Conservation (phyloP, 2,329 filamentous ascomycete genomes). For the Xylaria sp. region DNA sequence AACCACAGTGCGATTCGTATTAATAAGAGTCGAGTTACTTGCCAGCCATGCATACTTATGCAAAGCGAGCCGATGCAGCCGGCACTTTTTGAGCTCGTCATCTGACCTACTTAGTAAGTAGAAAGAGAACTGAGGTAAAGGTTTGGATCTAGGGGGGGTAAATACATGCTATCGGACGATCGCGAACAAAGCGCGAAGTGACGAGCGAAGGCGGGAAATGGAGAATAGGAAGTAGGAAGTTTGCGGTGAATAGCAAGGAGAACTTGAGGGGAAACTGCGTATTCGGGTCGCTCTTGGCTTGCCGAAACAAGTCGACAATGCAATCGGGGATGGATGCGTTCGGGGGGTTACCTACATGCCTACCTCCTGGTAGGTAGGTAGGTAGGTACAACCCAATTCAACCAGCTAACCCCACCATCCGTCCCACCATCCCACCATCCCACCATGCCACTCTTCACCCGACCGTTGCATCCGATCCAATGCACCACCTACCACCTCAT, state of each 20-base stretch:
- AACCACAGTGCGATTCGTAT: slow-evolving; percentile 19
- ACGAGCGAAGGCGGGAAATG: not conserved
- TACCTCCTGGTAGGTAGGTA: too few species aligned
- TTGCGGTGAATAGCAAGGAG: not conserved
- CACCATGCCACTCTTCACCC: slow-evolving; percentile 1
- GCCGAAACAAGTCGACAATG: slow-evolving; percentile 3
- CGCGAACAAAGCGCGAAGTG: not conserved
- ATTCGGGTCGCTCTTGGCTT: not conserved
- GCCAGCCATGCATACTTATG: slow-evolving; percentile 3
- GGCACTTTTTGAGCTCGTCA: not conserved
- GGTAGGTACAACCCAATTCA: not conserved
- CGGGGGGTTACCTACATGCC: slow-evolving; percentile 11
- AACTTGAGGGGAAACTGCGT: too few species aligned
- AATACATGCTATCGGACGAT: not conserved
- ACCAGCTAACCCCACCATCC: slow-evolving; percentile 21
- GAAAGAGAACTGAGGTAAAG: not conserved
- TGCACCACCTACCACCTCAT: slow-evolving; percentile 2
- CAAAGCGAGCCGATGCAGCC: slow-evolving; percentile 7
- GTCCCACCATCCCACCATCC: slow-evolving; percentile 28
- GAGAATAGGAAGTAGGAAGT: not conserved
- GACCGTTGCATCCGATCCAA: slow-evolving; percentile 6
- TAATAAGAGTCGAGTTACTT: slow-evolving; percentile 30
- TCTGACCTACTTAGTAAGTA: not conserved
- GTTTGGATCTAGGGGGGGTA: not conserved
- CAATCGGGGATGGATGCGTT: not conserved